These are phyloP conservation scores for Mesembryanthemum crystallinum DNA, from an alignment of 148 eudicot species.

Conservation along the genomic window DNA sequence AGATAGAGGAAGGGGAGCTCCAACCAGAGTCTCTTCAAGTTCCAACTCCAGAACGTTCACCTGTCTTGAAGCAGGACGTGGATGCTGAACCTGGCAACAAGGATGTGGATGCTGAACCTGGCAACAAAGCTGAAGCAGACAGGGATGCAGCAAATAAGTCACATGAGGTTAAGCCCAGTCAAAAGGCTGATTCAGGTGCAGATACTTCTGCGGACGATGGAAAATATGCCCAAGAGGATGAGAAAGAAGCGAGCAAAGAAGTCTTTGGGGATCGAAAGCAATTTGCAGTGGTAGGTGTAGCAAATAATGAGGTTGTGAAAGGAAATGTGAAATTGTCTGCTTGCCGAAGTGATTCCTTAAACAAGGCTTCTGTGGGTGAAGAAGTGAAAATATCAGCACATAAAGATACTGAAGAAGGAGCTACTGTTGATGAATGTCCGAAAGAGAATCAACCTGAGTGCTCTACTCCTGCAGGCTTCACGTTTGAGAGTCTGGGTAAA, in stretches of 20 bases:
- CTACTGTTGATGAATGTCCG: constrained; percentile 21
- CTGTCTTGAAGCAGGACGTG: constrained; percentile 15
- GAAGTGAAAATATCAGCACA: constrained; percentile 25
- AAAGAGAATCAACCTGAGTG: constrained; percentile 26
- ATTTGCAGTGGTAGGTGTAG: constrained; percentile 19
- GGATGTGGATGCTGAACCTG: constrained; percentile 22
- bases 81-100: constrained; percentile 25
- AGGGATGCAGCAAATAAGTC: constrained; percentile 15
- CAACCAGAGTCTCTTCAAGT: constrained; percentile 65
- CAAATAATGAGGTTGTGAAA: constrained; percentile 22
- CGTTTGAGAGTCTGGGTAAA: constrained; percentile 27
- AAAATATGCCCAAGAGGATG: constrained; percentile 26
- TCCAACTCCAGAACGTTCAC: constrained; percentile 19
- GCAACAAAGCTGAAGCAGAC: constrained; percentile 18
- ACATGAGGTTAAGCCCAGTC: constrained; percentile 18
- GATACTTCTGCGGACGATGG: constrained; percentile 18
- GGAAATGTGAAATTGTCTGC: constrained; percentile 28
- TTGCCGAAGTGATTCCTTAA: constrained; percentile 26
- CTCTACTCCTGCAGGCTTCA: constrained; percentile 22
- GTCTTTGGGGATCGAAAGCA: constrained; percentile 32
- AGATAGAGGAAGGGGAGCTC: constrained; percentile 96
- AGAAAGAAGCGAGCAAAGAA: constrained; percentile 25
- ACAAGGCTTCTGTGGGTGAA: constrained; percentile 26
- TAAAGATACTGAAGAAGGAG: constrained; percentile 29
- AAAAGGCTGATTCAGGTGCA: constrained; percentile 15